Percentiles rank a stretch among this genome's conserved stretches.
phyloP scores from a whole-genome alignment of 352 stramenopile genomes.

The Nothophytophthora sp. region DNA sequence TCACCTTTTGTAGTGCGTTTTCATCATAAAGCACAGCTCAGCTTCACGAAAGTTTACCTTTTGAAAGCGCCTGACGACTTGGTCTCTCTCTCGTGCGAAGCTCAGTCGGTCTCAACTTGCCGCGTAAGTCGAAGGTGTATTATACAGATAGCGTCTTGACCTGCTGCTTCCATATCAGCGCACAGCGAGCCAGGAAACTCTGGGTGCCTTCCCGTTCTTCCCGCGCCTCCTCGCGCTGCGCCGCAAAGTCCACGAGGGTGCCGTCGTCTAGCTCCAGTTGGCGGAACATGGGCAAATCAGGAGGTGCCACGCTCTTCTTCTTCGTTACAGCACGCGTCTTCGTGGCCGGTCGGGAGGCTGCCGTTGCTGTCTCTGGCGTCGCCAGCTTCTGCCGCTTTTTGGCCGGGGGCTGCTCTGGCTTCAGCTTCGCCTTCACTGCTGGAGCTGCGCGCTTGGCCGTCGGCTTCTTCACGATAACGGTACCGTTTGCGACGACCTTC shows the following conservation, averaged over 20 bases:
- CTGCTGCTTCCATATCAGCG: constrained; percentile 39
- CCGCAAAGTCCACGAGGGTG: constrained; percentile 29
- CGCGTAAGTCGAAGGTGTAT: too few species aligned
- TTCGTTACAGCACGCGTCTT: constrained; percentile 18
- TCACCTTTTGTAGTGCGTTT: too few species aligned
- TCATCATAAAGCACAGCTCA: too few species aligned
- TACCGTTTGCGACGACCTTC: constrained; percentile 7
- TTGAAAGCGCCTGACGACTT: too few species aligned
- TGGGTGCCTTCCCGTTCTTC: constrained; percentile 25
- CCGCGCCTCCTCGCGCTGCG: constrained; percentile 26
- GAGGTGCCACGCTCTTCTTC: constrained; percentile 10
- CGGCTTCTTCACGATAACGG: constrained; percentile 9
- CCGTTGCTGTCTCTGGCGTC: neutral
- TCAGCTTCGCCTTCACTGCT: constrained; percentile 5
- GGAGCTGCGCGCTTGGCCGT: neutral
- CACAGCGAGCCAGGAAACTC: constrained; percentile 28
- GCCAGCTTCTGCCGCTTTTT: constrained; percentile 29
- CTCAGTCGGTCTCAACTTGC: too few species aligned
- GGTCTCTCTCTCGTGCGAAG: too few species aligned
- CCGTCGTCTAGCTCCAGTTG: constrained; percentile 36
- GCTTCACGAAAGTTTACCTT: neutral
- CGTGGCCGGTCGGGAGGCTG: constrained; percentile 1
- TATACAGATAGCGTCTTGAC: constrained; percentile 24
- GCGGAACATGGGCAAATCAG: constrained; percentile 25
- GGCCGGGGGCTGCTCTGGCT: neutral